phyloP scores from a whole-genome alignment of 1,284 basidiomycete species.

The Melanopsichium pennsylvanicum region DNA sequence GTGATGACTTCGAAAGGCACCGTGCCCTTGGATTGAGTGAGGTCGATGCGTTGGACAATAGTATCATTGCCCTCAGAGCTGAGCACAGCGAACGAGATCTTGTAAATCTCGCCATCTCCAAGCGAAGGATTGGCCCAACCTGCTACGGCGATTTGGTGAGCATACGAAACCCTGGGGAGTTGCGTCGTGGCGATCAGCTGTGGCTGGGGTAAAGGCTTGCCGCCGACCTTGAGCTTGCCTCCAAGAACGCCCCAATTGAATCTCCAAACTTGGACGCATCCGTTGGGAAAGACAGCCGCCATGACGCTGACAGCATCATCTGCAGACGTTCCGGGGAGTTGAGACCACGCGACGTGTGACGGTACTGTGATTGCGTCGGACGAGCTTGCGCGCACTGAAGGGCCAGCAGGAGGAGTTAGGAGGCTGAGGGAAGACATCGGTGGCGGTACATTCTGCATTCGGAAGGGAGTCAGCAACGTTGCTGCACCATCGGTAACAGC shows the following conservation, averaged over 20 bases:
- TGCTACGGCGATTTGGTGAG: slow-evolving; percentile 37
- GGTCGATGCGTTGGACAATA: slow-evolving; percentile 6
- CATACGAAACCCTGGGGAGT: not conserved
- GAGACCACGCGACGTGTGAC: slow-evolving; percentile 71
- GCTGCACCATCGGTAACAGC: slow-evolving; percentile 88
- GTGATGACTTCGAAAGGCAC: not conserved
- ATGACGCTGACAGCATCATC: slow-evolving; percentile 70
- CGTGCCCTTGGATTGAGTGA: slow-evolving; percentile 2
- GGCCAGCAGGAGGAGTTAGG: slow-evolving; percentile 57
- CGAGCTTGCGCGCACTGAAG: slow-evolving; percentile 6
- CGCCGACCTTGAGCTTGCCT: slow-evolving; percentile 32
- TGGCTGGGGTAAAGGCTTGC: slow-evolving; percentile 31
- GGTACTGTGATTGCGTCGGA: slow-evolving; percentile 25
- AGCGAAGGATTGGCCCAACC: slow-evolving; percentile 23
- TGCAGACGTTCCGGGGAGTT: slow-evolving; percentile 68
- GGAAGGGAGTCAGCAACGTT: slow-evolving; percentile 89
- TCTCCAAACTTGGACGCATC: slow-evolving; percentile 73
- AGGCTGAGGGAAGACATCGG: slow-evolving; percentile 87
- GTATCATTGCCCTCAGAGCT: slow-evolving; percentile 10
- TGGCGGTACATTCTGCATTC: slow-evolving; percentile 90
- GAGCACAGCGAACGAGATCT: slow-evolving; percentile 38
- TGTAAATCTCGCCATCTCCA: slow-evolving; percentile 2
- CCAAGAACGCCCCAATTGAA: slow-evolving; percentile 53
- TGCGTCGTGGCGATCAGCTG: slow-evolving; percentile 18
- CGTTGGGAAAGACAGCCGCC: slow-evolving; percentile 72